phyloP scores from a whole-genome alignment of 441 rosid species.

The Croton setiger region DNA sequence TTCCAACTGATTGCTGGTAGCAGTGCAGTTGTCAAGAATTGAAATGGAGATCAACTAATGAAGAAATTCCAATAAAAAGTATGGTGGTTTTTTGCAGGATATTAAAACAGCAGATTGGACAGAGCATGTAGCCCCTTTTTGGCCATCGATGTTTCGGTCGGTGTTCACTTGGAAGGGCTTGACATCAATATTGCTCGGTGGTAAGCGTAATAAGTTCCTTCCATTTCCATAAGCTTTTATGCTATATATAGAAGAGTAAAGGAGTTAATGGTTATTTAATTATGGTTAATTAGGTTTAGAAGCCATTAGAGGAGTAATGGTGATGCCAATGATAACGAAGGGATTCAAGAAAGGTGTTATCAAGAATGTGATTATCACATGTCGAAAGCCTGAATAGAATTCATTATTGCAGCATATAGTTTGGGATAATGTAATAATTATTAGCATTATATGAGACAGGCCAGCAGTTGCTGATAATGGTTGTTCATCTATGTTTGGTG shows the following conservation, averaged over 20 bases:
- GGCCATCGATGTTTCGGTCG: constrained; percentile 83
- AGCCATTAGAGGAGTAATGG: constrained; percentile 76
- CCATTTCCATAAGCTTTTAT: not conserved
- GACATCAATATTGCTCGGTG: constrained; percentile 58
- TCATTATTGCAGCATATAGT: no score
- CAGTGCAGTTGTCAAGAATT: no score
- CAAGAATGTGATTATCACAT: constrained; percentile 69
- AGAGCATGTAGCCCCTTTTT: constrained; percentile 73
- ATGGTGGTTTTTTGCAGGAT: constrained; percentile 39
- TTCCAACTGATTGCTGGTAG: no score
- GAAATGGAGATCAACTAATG: no score
- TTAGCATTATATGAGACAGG: no score
- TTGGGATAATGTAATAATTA: no score
- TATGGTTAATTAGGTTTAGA: constrained; percentile 43
- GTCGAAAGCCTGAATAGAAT: constrained; percentile 48
- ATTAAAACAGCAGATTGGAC: constrained; percentile 86
- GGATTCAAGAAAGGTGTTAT: constrained; percentile 78
- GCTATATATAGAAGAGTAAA: no score
- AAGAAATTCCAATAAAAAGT: not conserved
- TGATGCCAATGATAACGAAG: constrained; percentile 83
- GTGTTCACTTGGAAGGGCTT: constrained; percentile 84
- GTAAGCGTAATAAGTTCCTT: constrained; percentile 27
- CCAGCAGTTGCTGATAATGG: no score
- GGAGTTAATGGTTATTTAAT: no score
- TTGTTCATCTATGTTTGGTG: no score